Evolutionary conservation across 2,329 filamentous ascomycete species (phyloP).

Genomic region (Tolypocladium cylindrosporum): DNA sequence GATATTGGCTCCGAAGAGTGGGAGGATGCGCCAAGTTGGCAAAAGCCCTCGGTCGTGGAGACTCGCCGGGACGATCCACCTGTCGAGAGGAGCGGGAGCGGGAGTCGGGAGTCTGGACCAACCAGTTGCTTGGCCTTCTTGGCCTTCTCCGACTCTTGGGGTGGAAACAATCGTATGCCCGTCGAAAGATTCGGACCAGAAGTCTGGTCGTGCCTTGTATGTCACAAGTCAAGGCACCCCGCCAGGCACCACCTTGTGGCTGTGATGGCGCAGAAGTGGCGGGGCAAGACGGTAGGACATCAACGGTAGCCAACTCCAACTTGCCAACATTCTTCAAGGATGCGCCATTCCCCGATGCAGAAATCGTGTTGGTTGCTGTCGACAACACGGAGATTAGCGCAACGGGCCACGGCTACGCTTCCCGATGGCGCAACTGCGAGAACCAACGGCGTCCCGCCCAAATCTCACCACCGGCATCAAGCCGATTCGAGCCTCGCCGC

Average conservation of each 20-base stretch:
- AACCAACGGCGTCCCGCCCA: neutral
- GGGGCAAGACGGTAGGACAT: no score
- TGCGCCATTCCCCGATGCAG: no score
- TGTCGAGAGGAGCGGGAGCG: neutral
- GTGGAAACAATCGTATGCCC: neutral
- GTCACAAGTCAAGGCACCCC: neutral
- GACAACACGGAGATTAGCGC: neutral
- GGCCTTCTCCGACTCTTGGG: neutral
- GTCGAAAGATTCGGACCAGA: neutral
- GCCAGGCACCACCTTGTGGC: no score
- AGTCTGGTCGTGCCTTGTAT: no score
- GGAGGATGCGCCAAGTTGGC: neutral
- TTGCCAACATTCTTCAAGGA: no score
- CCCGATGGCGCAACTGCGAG: neutral
- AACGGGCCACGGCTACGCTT: neutral
- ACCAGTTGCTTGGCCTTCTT: neutral
- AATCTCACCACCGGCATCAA: neutral
- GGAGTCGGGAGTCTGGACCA: neutral
- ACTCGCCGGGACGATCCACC: neutral
- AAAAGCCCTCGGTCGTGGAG: neutral
- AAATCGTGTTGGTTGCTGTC: neutral
- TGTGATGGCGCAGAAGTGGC: no score
- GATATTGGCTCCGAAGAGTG: no score
- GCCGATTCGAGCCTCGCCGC: neutral
- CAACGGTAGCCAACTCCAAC: no score